A percentile compares a stretch with the other conserved stretches of the same genome.
Evolutionary conservation across 805 yeast genomes (phyloP).

Genomic region (Jamesozyma gamospora): DNA sequence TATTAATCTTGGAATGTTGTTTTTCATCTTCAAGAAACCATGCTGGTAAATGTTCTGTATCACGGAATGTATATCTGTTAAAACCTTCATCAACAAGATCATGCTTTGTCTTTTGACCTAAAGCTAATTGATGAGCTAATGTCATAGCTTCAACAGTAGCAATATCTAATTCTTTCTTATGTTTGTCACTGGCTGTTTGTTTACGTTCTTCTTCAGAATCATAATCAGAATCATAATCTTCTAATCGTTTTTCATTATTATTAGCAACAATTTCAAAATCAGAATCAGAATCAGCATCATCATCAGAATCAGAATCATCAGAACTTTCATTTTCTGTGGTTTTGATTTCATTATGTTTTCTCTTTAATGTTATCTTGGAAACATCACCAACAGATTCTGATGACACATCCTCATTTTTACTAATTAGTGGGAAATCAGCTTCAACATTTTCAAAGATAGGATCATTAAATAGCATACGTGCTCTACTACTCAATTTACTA

Average conservation of each 20-base stretch:
- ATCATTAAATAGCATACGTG: constrained; percentile 40
- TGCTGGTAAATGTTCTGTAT: constrained; percentile 82
- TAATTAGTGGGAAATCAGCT: constrained; percentile 26
- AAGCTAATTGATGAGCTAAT: constrained; percentile 87
- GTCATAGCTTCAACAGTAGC: constrained; percentile 98
- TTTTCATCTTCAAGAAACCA: constrained; percentile 95
- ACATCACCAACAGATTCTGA: constrained; percentile 18
- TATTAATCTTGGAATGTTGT: constrained; percentile 70
- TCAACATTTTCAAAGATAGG: constrained; percentile 43
- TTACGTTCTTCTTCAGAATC: constrained; percentile 46
- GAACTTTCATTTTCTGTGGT: constrained; percentile 12
- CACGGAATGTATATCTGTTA: constrained; percentile 86
- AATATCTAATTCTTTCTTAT: constrained; percentile 60
- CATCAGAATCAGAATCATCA: constrained; percentile 10
- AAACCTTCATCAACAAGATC: constrained; percentile 89
- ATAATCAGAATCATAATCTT: constrained; percentile 32
- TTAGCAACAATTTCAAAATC: constrained; percentile 42
- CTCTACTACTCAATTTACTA: constrained; percentile 32
- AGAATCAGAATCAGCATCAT: constrained; percentile 19
- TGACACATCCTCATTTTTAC: constrained; percentile 5
- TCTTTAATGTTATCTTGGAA: constrained; percentile 10
- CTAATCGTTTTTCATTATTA: constrained; percentile 30
- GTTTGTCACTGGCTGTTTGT: constrained; percentile 35
- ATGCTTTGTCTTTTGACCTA: constrained; percentile 76
- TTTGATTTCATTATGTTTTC: constrained; percentile 12